A percentile compares a stretch with the other conserved stretches of the same genome.
phyloP scores from a whole-genome alignment of 163 green algal genomes.

The Chloromonas sp. region DNA sequence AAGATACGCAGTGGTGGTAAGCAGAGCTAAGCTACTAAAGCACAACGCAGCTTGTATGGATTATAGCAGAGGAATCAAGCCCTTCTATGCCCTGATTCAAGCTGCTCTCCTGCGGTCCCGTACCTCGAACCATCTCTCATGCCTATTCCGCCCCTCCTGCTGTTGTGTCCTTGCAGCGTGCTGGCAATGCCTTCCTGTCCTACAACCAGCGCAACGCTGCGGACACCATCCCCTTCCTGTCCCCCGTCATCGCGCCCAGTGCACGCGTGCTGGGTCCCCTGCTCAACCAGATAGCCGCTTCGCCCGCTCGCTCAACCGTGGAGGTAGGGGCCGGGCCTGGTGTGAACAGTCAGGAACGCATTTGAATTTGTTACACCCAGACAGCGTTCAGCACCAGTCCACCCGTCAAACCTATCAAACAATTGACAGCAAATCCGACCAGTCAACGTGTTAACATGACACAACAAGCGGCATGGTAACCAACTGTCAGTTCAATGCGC shows the following conservation, averaged over 20 bases:
- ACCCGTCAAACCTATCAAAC: too few relatives aligned
- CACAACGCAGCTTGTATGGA: too few relatives aligned
- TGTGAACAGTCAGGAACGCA: too few relatives aligned
- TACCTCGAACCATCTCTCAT: not conserved
- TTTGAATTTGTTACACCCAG: too few relatives aligned
- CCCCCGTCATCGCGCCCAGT: constrained; percentile 61
- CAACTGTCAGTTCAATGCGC: too few relatives aligned
- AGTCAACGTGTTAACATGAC: too few relatives aligned
- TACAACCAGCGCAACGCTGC: constrained; percentile 81
- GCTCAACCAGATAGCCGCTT: constrained; percentile 52
- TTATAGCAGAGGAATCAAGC: too few relatives aligned
- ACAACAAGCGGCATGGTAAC: too few relatives aligned
- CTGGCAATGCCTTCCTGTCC: constrained; percentile 73
- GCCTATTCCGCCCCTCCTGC: not conserved
- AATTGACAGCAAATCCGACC: too few relatives aligned
- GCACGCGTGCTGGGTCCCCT: constrained; percentile 54
- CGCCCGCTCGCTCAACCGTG: constrained; percentile 33
- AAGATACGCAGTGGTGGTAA: constrained; percentile 48
- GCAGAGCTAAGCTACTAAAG: not conserved
- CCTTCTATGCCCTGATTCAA: too few relatives aligned
- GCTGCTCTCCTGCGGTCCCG: too few relatives aligned
- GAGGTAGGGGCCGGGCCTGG: constrained; percentile 17
- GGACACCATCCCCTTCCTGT: constrained; percentile 66
- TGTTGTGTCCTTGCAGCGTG: constrained; percentile 29
- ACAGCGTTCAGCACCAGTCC: too few relatives aligned